Evolutionary conservation across 2,329 filamentous ascomycete species (phyloP), one percentile per base, ranked within the genome.

Genomic region (Furcasterigmium sp.): DNA sequence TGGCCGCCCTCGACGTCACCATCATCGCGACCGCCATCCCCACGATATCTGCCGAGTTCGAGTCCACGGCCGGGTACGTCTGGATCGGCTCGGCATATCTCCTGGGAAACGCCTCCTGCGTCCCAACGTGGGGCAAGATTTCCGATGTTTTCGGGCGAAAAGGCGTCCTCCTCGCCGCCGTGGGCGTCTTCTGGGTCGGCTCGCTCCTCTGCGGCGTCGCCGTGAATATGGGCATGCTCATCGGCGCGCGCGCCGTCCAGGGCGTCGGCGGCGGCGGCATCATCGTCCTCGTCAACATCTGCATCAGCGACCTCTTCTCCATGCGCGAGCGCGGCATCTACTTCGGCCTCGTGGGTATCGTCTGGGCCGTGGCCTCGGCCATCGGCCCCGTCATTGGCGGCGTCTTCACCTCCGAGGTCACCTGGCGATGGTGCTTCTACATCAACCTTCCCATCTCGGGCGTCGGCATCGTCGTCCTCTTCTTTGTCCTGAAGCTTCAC

Each of bases 71-170:
- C 1, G 84, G 83, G 7, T 91, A 89, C 62, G 80, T 82, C 13
- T 91, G 86, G 87, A 85, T 91, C 47, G 86, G 85, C 1, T 81
- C 76, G 21, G 79, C 85, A 0, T 91, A 85, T 59, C 68, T 89
- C 4, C 75, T 91, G 10, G 82, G 81, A 14, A 80, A 80, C 53
- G 81, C 84, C 0, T 81, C 84, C 0, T 73, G 73, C 2, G 78
- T 76, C 1, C 84, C 85, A 1, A 75, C 84, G n/a, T 90, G 85
- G 85, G 84, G 82, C 5, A 77, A 76, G 47, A 58, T 80, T 28
- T 72, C 69, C 2, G 76, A 81, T 47, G 78, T 80, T 26, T 81
- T 70, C 69, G 76, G 76, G 3, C 68, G 76, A 7, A 78, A 78
- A 51, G 70, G 70, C 0, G 65, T 79, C 23, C 49, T 80, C 4